These are phyloP conservation scores for Larix sibirica DNA, from an alignment of 83 land plant genomes.

Conservation along the genomic window DNA sequence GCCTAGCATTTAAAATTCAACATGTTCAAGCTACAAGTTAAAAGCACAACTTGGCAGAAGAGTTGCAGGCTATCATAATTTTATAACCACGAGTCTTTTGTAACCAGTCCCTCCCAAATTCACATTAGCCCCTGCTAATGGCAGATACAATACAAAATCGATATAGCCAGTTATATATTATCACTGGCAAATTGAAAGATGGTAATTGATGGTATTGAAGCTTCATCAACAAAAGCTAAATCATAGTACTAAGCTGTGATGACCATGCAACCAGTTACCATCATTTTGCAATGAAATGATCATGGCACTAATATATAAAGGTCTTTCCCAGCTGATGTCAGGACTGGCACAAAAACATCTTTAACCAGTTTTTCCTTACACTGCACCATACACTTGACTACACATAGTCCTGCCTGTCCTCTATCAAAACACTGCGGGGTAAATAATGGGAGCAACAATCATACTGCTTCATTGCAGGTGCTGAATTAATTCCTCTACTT, in stretches of 20 bases:
- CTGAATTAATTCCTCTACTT: neutral
- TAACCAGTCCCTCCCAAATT: neutral
- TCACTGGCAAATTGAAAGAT: neutral
- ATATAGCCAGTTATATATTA: neutral
- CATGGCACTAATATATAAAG: no score
- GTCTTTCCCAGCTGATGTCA: neutral
- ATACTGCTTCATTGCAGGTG: neutral
- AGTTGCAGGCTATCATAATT: neutral
- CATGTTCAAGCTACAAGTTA: no score
- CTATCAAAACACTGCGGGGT: neutral
- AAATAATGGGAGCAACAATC: neutral
- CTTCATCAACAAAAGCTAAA: neutral
- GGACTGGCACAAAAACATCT: neutral
- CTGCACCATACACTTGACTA: neutral
- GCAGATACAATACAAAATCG: no score
- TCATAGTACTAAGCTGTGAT: neutral
- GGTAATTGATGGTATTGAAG: neutral
- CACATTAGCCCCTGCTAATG: no score
- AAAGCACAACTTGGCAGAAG: neutral
- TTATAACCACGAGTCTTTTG: neutral
- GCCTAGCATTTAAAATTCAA: neutral
- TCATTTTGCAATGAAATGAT: neutral
- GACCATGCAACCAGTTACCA: neutral
- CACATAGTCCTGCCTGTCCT: neutral
- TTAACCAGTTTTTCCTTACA: neutral